These are phyloP conservation scores for Beta corolliflora DNA, from an alignment of 179 eudicot species.

Conservation along the genomic window DNA sequence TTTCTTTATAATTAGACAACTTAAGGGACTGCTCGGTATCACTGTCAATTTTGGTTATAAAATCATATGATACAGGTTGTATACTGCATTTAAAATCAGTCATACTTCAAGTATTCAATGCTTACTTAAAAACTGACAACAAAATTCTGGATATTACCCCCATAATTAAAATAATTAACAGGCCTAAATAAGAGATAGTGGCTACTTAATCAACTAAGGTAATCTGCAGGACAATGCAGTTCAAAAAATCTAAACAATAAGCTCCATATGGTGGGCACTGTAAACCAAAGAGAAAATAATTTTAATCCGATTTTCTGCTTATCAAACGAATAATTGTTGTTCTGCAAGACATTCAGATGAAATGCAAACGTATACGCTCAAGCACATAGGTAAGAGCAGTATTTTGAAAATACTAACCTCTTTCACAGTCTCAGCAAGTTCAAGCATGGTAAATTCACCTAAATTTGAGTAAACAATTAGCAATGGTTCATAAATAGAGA, in stretches of 20 bases:
- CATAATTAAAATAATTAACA: neutral
- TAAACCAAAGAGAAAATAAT: neutral
- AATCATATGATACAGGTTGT: no score
- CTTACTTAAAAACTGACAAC: no score
- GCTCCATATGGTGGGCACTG: neutral
- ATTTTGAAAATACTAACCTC: slow-evolving; percentile 55
- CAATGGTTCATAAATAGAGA: neutral
- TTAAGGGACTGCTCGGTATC: no score
- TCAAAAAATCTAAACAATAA: neutral
- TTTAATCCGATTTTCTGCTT: neutral
- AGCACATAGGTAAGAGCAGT: neutral
- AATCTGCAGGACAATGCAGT: neutral
- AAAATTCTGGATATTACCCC: no score
- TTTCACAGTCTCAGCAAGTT: slow-evolving; percentile 93
- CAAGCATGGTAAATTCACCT: slow-evolving; percentile 99
- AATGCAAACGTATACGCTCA: neutral
- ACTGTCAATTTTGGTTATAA: no score
- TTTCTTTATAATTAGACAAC: no score
- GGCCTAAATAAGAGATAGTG: neutral
- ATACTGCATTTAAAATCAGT: no score
- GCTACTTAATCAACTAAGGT: neutral
- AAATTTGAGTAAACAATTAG: slow-evolving; percentile 7
- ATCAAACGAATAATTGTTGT: no score
- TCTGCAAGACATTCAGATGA: neutral
- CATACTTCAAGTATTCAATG: no score